These are phyloP conservation scores for Phytophthora fragariae DNA, from an alignment of 352 stramenopile species.

Conservation along the genomic window DNA sequence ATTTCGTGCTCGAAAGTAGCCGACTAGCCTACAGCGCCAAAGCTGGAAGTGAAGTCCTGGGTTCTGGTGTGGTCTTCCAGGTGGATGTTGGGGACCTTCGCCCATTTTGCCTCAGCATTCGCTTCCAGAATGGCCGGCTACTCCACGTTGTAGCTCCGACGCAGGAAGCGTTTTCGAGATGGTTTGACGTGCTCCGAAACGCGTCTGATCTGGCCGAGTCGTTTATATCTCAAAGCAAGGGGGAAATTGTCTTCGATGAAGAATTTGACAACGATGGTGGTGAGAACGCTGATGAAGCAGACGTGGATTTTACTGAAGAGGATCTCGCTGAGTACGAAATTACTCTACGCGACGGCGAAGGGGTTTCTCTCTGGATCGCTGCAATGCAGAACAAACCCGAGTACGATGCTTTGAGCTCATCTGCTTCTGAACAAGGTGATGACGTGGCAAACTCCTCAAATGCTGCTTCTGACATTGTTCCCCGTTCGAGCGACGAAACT, in stretches of 20 bases:
- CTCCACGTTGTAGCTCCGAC: slow-evolving; percentile 71
- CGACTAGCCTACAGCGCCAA: slow-evolving; percentile 60
- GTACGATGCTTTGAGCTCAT: slow-evolving; percentile 33
- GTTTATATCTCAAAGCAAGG: slow-evolving; percentile 57
- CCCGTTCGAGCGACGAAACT: slow-evolving; percentile 30
- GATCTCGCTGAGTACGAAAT: slow-evolving; percentile 43
- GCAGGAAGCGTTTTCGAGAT: slow-evolving; percentile 58
- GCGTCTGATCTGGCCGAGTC: slow-evolving; percentile 75
- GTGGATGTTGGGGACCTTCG: slow-evolving; percentile 60
- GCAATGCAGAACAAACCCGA: slow-evolving; percentile 59
- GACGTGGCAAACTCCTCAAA: slow-evolving; percentile 9
- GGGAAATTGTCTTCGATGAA: slow-evolving; percentile 50
- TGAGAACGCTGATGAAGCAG: slow-evolving; percentile 38
- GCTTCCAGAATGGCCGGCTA: slow-evolving; percentile 78
- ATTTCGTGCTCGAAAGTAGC: slow-evolving; percentile 75
- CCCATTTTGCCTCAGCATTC: slow-evolving; percentile 72
- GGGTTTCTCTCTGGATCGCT: slow-evolving; percentile 59
- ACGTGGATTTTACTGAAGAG: slow-evolving; percentile 44
- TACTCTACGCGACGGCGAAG: slow-evolving; percentile 38
- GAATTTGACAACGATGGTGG: slow-evolving; percentile 60
- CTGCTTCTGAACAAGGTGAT: slow-evolving; percentile 24
- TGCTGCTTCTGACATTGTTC: slow-evolving; percentile 13
- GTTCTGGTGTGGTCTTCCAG: slow-evolving; percentile 75
- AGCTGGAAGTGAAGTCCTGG: slow-evolving; percentile 50
- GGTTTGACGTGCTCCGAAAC: slow-evolving; percentile 56